phyloP scores from a whole-genome alignment of 2,329 filamentous ascomycete genomes.

The Aspergillus tamarii region DNA sequence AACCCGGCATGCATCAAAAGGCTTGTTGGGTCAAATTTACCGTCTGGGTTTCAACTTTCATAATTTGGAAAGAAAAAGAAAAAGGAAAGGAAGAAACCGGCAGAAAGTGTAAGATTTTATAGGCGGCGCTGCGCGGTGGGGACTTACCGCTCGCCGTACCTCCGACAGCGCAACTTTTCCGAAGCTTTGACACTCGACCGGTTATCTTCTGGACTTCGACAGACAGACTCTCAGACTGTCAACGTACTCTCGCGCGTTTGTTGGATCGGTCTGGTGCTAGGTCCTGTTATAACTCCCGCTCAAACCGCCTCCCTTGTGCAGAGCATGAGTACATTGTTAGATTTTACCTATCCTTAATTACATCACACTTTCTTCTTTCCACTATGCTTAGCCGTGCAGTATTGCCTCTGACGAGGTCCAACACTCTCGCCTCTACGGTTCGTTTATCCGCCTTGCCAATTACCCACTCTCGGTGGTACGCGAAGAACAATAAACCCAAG shows the following conservation, averaged over 20 bases:
- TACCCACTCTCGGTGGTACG: constrained; percentile 43
- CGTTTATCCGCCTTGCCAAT: constrained; percentile 37
- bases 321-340: constrained; percentile 26
- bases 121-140: constrained; percentile 29
- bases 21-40: constrained; percentile 63
- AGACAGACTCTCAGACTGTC: constrained; percentile 3
- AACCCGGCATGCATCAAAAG: constrained; percentile 59
- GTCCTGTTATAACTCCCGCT: background rate
- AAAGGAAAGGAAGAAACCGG: constrained; percentile 26
- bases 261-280: background rate
- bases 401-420: constrained; percentile 49
- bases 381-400: constrained; percentile 51
- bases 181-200: constrained; percentile 19
- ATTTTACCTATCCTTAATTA: constrained; percentile 18
- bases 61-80: constrained; percentile 46
- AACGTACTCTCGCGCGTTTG: background rate
- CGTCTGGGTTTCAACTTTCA: constrained; percentile 62
- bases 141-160: constrained; percentile 26
- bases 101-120: constrained; percentile 23
- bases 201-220: constrained; percentile 10
- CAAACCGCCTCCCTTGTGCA: constrained; percentile 8
- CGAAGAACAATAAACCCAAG: constrained; percentile 39
- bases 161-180: constrained; percentile 36
- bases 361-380: constrained; percentile 16
- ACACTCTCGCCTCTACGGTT: constrained; percentile 39